Evolutionary conservation across 768 basidiomycete genomes (phyloP).

Genomic region (Hygrocybe punicea): DNA sequence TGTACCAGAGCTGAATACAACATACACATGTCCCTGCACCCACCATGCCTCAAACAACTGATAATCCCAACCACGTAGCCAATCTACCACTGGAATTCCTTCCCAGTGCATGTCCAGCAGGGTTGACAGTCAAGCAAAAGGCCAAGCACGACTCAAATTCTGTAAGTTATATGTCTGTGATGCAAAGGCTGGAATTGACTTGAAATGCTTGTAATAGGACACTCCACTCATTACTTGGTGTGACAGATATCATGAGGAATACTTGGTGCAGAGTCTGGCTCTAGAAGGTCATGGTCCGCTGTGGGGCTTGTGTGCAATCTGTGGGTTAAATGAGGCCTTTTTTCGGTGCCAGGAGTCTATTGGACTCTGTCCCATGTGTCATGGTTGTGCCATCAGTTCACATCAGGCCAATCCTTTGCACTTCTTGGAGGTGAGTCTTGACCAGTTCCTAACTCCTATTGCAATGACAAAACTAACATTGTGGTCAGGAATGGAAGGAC

Average conservation of each 20-base stretch:
- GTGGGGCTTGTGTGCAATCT: slow-evolving; percentile 6
- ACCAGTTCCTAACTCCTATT: not conserved
- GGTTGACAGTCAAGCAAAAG: slow-evolving; percentile 6
- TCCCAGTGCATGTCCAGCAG: not conserved
- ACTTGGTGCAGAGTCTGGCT: no score
- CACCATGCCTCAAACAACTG: not conserved
- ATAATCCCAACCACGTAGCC: not conserved
- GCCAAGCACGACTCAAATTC: slow-evolving; percentile 14
- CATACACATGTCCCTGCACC: not conserved
- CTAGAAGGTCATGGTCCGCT: slow-evolving; percentile 10
- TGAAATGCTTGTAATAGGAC: slow-evolving; percentile 14
- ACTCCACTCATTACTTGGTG: slow-evolving; percentile 15
- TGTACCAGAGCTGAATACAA: not conserved
- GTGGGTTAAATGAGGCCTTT: not conserved
- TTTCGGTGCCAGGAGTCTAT: slow-evolving; percentile 17
- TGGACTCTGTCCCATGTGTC: slow-evolving; percentile 9
- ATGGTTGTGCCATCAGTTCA: slow-evolving; percentile 10
- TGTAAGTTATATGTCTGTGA: slow-evolving; percentile 3
- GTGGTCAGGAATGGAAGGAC: slow-evolving; percentile 22
- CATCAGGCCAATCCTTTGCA: slow-evolving; percentile 11
- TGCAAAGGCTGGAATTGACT: not conserved
- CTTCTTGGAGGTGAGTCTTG: not conserved
- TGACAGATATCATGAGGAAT: slow-evolving; percentile 14
- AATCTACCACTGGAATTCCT: no score
- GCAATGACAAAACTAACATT: no score